Evolutionary conservation across 441 rosid species (phyloP), one percentile per base, ranked within the genome.

Genomic region (Populus hybrid): DNA sequence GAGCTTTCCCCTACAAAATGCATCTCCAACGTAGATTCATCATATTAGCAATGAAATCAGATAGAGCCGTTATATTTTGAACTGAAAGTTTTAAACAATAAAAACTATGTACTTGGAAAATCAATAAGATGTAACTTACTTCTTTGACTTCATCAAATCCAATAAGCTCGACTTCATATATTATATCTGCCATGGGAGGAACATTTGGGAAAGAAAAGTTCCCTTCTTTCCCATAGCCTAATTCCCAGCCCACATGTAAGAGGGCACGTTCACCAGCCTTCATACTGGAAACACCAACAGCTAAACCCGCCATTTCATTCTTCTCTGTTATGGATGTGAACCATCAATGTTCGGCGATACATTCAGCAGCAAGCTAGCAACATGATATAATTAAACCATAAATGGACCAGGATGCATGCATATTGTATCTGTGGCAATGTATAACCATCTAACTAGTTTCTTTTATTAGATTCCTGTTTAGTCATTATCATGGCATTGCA

Each of bases 121-220:
- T 74, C 68, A 26, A 7, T 68, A 26, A 3, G 59, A 57, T 72
- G 75, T 36, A 80, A 81, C 97, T 84, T 86, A 88, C 97, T 89
- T 95, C 97, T 81, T 89, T 90, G 64, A 90, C 89, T 90, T 95
- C 97, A 84, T 93, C 99, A 75, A 91, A 93, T 30, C 98, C 99
- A 80, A 94, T 91, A 71, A 95, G 91, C 87, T 91, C 97, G 79
- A 89, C 97, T 86, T 92, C 97, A 78, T 95, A 94, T 67, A 90
- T 9, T 84, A 95, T 70, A 84, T 95, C 92, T 7, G 97, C 95
- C 97, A 87, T 89, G 63, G 98, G 93, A 57, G 99, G 94, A 78
- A 95, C 98, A 79, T 93, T 92, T 23, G 99, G 99, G 82, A 95
- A 95, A 74, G 99, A 95, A 81, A 93, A 95, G 88, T 79, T 93